phyloP scores from a whole-genome alignment of 208 protist genomes.

The Crithidia brevicula region DNA sequence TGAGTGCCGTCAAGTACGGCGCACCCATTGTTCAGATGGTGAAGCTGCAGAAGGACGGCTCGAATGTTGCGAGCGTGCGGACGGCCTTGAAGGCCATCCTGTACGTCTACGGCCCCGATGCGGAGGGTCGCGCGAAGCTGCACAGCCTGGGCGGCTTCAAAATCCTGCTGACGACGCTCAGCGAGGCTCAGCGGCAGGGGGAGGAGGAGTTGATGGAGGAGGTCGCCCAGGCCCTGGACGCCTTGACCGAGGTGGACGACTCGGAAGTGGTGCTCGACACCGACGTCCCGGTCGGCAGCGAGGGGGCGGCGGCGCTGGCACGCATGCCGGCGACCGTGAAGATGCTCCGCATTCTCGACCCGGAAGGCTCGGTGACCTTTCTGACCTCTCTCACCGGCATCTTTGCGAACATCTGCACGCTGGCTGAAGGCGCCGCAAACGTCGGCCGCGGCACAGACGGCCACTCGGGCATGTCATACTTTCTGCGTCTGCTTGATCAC shows the following conservation, averaged over 20 bases:
- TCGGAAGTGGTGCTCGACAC: slow-evolving; percentile 67
- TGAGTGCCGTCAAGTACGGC: slow-evolving; percentile 57
- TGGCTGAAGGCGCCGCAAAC: slow-evolving; percentile 58
- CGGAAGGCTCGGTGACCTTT: slow-evolving; percentile 70
- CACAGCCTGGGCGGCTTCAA: slow-evolving; percentile 61
- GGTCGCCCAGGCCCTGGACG: slow-evolving; percentile 56
- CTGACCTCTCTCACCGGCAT: slow-evolving; percentile 81
- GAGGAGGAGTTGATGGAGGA: slow-evolving; percentile 75
- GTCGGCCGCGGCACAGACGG: slow-evolving; percentile 73
- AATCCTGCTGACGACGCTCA: slow-evolving; percentile 66
- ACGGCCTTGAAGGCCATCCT: slow-evolving; percentile 53
- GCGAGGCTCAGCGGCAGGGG: slow-evolving; percentile 84
- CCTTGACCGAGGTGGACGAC: slow-evolving; percentile 76
- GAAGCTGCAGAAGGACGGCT: slow-evolving; percentile 69
- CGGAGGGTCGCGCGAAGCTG: slow-evolving; percentile 52
- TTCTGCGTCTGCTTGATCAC: slow-evolving; percentile 80
- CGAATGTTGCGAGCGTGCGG: slow-evolving; percentile 57
- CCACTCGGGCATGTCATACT: slow-evolving; percentile 80
- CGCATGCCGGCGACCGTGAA: slow-evolving; percentile 79
- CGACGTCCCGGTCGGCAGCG: slow-evolving; percentile 72
- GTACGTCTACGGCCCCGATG: slow-evolving; percentile 67
- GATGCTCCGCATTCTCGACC: slow-evolving; percentile 90
- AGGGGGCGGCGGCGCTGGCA: slow-evolving; percentile 72
- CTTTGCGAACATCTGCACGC: slow-evolving; percentile 81
- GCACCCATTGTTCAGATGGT: slow-evolving; percentile 52